These are phyloP conservation scores for Dryas alaskensis DNA, from an alignment of 306 rosid genomes.

Conservation along the genomic window DNA sequence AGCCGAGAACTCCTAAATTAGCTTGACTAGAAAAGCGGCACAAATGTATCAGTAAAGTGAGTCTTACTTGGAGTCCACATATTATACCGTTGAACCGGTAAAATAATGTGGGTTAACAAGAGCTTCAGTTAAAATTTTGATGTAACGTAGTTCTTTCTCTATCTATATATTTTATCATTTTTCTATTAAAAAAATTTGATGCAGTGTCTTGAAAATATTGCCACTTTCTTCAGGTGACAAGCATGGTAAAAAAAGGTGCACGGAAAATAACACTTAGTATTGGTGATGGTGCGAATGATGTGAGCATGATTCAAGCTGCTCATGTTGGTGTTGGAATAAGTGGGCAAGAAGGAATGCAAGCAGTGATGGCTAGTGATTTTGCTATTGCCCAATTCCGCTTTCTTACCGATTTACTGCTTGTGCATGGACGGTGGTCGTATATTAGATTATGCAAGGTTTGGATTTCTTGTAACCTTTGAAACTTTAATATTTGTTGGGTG, in stretches of 20 bases:
- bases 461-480: conserved; percentile 16
- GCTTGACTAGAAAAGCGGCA: neutral
- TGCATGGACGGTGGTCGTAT: conserved; percentile 99
- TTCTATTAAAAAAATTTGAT: neutral
- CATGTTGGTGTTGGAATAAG: conserved; percentile 97
- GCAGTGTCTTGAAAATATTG: neutral
- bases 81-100: neutral
- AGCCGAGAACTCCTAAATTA: neutral
- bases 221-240: conserved; percentile 65
- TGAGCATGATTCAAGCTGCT: conserved; percentile 99
- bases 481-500: conserved; percentile 12
- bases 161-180: neutral
- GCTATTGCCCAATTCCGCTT: conserved; percentile 98
- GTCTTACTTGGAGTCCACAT: neutral
- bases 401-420: conserved; percentile 91
- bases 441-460: conserved; percentile 93
- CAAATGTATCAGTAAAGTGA: neutral
- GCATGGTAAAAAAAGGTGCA: conserved; percentile 94
- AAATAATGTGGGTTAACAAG: neutral
- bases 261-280: conserved; percentile 79
- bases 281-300: conserved; percentile 99
- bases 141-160: neutral
- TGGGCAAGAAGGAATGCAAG: conserved; percentile 99
- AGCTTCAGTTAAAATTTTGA: neutral
- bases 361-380: conserved; percentile 99